Percentiles rank a stretch among this genome's conserved stretches.
Conservation (phyloP, 352 stramenopile genomes). For the Globisporangium nodosum region DNA sequence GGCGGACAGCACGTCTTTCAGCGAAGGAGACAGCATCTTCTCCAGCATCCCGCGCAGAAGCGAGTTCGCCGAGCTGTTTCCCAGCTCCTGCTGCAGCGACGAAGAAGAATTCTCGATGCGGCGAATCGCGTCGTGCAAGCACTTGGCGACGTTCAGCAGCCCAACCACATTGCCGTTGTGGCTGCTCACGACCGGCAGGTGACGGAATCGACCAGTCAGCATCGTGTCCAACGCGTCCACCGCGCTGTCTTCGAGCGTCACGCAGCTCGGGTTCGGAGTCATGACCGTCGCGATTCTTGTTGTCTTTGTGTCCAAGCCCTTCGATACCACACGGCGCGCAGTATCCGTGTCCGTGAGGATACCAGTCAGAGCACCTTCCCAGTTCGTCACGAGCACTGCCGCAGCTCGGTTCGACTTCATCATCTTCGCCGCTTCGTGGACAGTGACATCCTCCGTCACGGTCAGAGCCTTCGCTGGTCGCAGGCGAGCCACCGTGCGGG, state of each 20-base stretch:
- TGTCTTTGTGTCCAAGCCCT: slow-evolving; percentile 57
- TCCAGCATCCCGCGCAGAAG: slow-evolving; percentile 80
- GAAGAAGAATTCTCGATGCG: slow-evolving; percentile 91
- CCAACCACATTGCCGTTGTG: slow-evolving; percentile 87
- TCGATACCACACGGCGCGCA: slow-evolving; percentile 73
- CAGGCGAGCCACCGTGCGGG: slow-evolving; percentile 69
- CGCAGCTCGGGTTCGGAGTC: slow-evolving; percentile 80
- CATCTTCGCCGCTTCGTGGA: slow-evolving; percentile 85
- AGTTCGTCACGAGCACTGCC: slow-evolving; percentile 89
- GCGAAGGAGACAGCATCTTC: slow-evolving; percentile 82
- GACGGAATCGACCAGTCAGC: slow-evolving; percentile 91
- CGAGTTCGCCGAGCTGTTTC: slow-evolving; percentile 43
- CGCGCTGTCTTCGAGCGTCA: slow-evolving; percentile 77
- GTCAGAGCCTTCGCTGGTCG: slow-evolving; percentile 88
- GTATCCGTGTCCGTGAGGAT: slow-evolving; percentile 94
- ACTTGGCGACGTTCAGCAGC: slow-evolving; percentile 97
- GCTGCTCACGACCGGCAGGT: slow-evolving; percentile 93
- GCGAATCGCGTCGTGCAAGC: slow-evolving; percentile 97
- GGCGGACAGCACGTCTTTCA: slow-evolving; percentile 65
- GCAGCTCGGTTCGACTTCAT: slow-evolving; percentile 90
- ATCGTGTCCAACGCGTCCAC: slow-evolving; percentile 83
- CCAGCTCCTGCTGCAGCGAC: slow-evolving; percentile 73
- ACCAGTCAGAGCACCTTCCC: slow-evolving; percentile 82
- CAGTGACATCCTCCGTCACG: slow-evolving; percentile 61
- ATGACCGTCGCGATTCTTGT: slow-evolving; percentile 77